A percentile compares a stretch with the other conserved stretches of the same genome.
phyloP scores from a whole-genome alignment of 2,329 filamentous ascomycete genomes.

The Claviceps maximensis region DNA sequence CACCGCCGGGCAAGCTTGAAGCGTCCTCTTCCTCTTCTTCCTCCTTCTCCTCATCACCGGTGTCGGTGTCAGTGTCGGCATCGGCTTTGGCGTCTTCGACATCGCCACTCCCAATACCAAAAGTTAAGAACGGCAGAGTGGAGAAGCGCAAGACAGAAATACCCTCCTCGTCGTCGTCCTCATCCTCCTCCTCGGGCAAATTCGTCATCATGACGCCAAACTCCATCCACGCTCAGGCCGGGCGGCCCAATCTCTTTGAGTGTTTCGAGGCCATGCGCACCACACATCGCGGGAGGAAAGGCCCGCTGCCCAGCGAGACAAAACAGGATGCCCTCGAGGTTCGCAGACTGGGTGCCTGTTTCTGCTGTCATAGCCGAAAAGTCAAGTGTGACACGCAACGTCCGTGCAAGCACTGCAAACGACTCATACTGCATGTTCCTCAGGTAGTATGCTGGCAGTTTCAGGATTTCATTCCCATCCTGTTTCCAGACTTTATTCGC shows the following conservation, averaged over 20 bases:
- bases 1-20: slow-evolving; percentile 15
- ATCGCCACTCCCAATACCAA: slow-evolving; percentile 25
- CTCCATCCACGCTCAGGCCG: slow-evolving; percentile 36
- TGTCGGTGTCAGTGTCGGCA: not conserved
- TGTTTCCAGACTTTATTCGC: slow-evolving; percentile 41
- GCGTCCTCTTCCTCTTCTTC: not conserved
- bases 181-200: slow-evolving; percentile 27
- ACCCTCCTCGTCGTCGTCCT: no score
- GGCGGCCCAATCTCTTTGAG: slow-evolving; percentile 38
- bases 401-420: slow-evolving; percentile 43
- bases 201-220: slow-evolving; percentile 44
- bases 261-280: slow-evolving; percentile 40
- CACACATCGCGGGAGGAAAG: slow-evolving; percentile 42
- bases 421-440: slow-evolving; percentile 35
- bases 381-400: slow-evolving; percentile 43
- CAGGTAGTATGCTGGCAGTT: slow-evolving; percentile 48
- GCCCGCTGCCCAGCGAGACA: slow-evolving; percentile 38
- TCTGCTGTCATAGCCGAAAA: slow-evolving; percentile 46
- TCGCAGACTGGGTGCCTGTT: slow-evolving; percentile 41
- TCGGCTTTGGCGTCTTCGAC: slow-evolving; percentile 8
- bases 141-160: slow-evolving; percentile 16
- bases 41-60: no score
- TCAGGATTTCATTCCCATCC: slow-evolving; percentile 35
- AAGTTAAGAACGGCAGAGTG: slow-evolving; percentile 25
- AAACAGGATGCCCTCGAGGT: slow-evolving; percentile 43